A percentile compares a stretch with the other conserved stretches of the same genome.
phyloP scores from a whole-genome alignment of 2,329 filamentous ascomycete species.

The Colletotrichum magnum region DNA sequence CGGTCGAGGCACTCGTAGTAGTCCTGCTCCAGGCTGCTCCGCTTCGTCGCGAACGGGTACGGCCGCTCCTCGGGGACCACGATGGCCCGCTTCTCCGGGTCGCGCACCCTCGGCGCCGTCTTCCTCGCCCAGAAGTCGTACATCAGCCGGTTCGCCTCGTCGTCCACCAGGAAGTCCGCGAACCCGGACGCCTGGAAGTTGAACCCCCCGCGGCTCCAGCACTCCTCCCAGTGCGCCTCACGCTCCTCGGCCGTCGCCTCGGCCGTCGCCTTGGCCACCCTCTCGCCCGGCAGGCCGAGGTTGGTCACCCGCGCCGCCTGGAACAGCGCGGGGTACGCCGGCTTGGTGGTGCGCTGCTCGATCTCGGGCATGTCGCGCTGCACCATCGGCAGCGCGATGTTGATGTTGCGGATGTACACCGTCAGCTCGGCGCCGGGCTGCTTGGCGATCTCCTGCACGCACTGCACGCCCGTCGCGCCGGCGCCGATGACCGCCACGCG shows the following conservation, averaged over 20 bases:
- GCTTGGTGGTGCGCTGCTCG: conserved; percentile 58
- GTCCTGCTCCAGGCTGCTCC: conserved; percentile 60
- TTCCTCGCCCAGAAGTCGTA: conserved; percentile 66
- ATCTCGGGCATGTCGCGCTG: conserved; percentile 60
- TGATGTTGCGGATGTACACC: conserved; percentile 72
- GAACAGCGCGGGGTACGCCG: conserved; percentile 57
- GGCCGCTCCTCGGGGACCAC: conserved; percentile 61
- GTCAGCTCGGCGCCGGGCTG: conserved; percentile 48
- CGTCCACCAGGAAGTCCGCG: conserved; percentile 58
- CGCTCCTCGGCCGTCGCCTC: conserved; percentile 58
- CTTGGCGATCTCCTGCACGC: conserved; percentile 52
- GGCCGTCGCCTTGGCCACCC: conserved; percentile 59
- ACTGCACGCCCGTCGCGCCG: conserved; percentile 49
- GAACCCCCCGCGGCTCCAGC: conserved; percentile 64
- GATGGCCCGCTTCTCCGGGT: conserved; percentile 59
- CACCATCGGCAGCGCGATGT: conserved; percentile 71
- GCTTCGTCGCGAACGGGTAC: conserved; percentile 62
- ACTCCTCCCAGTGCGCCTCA: conserved; percentile 57
- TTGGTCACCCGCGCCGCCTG: conserved; percentile 59
- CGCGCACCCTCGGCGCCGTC: conserved; percentile 57
- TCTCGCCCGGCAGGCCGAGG: conserved; percentile 66
- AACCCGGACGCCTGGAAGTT: conserved; percentile 61
- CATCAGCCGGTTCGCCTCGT: conserved; percentile 57
- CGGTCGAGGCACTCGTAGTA: conserved; percentile 66
- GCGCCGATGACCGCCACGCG: conserved; percentile 49